Percentiles rank a stretch among this genome's conserved stretches.
These are phyloP conservation scores for Luffa acutangula DNA, from an alignment of 306 rosid genomes.

Conservation along the genomic window DNA sequence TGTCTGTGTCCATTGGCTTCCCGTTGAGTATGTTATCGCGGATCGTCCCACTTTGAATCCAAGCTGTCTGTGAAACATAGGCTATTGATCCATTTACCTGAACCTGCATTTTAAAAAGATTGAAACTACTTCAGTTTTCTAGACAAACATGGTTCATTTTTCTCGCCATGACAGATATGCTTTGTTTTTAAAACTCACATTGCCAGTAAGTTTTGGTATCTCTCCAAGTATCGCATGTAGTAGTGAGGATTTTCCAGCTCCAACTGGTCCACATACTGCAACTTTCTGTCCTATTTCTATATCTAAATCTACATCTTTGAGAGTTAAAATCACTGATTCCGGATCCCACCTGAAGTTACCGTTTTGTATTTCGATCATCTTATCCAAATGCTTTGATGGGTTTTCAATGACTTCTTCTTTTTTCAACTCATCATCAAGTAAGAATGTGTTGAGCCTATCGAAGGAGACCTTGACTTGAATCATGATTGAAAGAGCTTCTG, in stretches of 20 bases:
- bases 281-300: constrained; percentile 43
- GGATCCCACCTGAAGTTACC: constrained; percentile 63
- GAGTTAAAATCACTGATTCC: constrained; percentile 34
- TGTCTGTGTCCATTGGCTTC: constrained; percentile 46
- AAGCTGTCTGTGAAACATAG: constrained; percentile 65
- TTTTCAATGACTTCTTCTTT: constrained; percentile 12
- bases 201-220: constrained; percentile 58
- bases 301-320: constrained; percentile 34
- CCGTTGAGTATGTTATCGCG: constrained; percentile 64
- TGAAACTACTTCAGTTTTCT: background rate
- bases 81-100: constrained; percentile 46
- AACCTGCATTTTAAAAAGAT: constrained; percentile 29
- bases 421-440: constrained; percentile 55
- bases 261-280: constrained; percentile 75
- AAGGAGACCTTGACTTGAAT: constrained; percentile 72
- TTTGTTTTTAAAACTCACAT: constrained; percentile 29
- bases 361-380: constrained; percentile 27
- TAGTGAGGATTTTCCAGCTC: constrained; percentile 79
- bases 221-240: constrained; percentile 61
- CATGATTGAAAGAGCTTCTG: constrained; percentile 52
- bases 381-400: constrained; percentile 7
- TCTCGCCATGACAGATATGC: background rate
- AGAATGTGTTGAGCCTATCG: constrained; percentile 42
- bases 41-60: constrained; percentile 86
- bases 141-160: background rate